Base-by-base conservation (phyloP, 805 yeast species). In the Isabelozyma rhagii region DNA sequence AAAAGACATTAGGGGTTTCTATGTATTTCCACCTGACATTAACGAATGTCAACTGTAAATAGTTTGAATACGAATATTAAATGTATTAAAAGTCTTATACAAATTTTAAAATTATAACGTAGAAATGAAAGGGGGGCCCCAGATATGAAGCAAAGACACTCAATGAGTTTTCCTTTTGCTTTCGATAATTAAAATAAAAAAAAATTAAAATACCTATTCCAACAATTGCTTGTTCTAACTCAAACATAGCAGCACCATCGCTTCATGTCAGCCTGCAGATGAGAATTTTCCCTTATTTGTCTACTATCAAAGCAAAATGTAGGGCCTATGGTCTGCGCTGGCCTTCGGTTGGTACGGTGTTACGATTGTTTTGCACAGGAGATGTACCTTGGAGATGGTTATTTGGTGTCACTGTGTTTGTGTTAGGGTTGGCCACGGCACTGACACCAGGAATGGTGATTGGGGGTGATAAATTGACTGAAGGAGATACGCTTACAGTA, bases 1-100 rank as follows among this genome's bases (percentile, higher is more conserved):
- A 72, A 72, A 61, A 72, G 72, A 62, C 78, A 72, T 54, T 68
- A 61, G 47, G 5, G 11, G 11, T 14, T 39, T 39, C 9, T 13
- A 21, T 21, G 25, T 21, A 21, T 5, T 21, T 21, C 25, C 6
- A 6, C 25, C 5, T 2, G 25, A 21, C 25, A 21, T 21, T 4
- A 2, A 21, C 25, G 6, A 21, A 21, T n/a, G 11, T 15, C 15
- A 39, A 8, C 17, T 41, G 43, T 41, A 41, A 43, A 43, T 43
- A 43, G 11, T 31, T 10, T 43, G 38, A 9, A 27, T 13, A 43
- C 27, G 41, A 39, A 14, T 39, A 39, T 39, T 14, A 39, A 39
- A 39, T 39, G 18, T 39, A 39, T 15, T n/a, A n/a, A 31, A 31
- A 31, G 36, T 31, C 36, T 31, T 31, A 21, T 31, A 31, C n/a